A percentile compares a stretch with the other conserved stretches of the same genome.
These are phyloP conservation scores for Globisporangium iwayamae DNA, from an alignment of 352 stramenopile genomes.

Conservation along the genomic window DNA sequence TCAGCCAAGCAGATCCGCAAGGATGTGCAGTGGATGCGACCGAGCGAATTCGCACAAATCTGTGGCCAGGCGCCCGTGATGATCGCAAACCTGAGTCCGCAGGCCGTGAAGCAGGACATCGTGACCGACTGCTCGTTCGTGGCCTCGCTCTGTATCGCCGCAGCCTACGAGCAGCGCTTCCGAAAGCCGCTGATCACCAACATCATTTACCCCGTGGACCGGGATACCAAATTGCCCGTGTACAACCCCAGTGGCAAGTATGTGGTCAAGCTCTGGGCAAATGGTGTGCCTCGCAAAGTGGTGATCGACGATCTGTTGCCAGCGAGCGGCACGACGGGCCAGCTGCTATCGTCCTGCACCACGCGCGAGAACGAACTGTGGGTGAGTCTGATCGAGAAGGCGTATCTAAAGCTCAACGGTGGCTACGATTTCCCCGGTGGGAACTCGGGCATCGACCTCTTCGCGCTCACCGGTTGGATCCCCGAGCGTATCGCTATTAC, in stretches of 20 bases:
- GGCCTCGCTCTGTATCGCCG: constrained; percentile 89
- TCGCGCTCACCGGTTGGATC: constrained; percentile 98
- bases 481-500: constrained; percentile 89
- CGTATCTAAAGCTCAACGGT: constrained; percentile 97
- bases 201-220: constrained; percentile 94
- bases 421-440: constrained; percentile 97
- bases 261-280: constrained; percentile 96
- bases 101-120: constrained; percentile 85
- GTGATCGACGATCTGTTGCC: constrained; percentile 95
- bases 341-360: constrained; percentile 83
- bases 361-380: constrained; percentile 81
- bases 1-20: constrained; percentile 73
- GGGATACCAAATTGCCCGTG: constrained; percentile 44
- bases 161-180: constrained; percentile 90
- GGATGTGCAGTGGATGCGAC: constrained; percentile 58
- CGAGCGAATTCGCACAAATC: constrained; percentile 45
- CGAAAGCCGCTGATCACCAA: constrained; percentile 91
- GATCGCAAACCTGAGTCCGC: constrained; percentile 66
- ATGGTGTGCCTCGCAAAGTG: constrained; percentile 91
- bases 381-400: constrained; percentile 98
- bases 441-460: constrained; percentile 97
- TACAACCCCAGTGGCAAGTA: constrained; percentile 95
- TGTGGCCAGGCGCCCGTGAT: constrained; percentile 60
- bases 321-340: constrained; percentile 59
- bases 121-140: constrained; percentile 94